Evolutionary conservation across 2,329 filamentous ascomycete species (phyloP).

Genomic region (Alternaria panax): DNA sequence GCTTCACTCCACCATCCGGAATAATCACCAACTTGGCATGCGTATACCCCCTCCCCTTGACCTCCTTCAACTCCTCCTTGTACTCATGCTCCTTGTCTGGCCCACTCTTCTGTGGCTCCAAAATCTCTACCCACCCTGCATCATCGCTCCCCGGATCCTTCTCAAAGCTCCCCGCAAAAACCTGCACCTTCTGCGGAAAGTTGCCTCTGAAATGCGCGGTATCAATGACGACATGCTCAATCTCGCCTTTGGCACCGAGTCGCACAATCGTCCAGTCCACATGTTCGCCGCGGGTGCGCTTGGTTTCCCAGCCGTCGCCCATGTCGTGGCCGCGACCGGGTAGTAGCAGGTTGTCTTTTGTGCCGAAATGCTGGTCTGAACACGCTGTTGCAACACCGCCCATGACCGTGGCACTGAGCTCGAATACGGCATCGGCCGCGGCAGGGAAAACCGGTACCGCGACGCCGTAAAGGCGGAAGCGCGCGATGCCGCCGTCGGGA

Average conservation of each 20-base stretch:
- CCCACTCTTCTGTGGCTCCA: slow-evolving; percentile 71
- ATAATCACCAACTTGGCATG: slow-evolving; percentile 93
- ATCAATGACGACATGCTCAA: slow-evolving; percentile 75
- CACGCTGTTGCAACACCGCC: slow-evolving; percentile 78
- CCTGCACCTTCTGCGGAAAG: slow-evolving; percentile 77
- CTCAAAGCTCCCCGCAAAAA: slow-evolving; percentile 67
- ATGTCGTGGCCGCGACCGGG: slow-evolving; percentile 82
- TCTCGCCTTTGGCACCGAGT: slow-evolving; percentile 70
- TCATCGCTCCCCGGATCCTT: slow-evolving; percentile 65
- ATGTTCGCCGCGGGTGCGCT: slow-evolving; percentile 75
- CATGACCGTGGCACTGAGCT: slow-evolving; percentile 79
- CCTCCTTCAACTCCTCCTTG: slow-evolving; percentile 52
- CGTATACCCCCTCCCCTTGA: slow-evolving; percentile 69
- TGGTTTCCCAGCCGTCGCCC: slow-evolving; percentile 89
- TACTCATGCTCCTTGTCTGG: slow-evolving; percentile 78
- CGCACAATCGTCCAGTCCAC: slow-evolving; percentile 82
- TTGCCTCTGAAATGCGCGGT: slow-evolving; percentile 86
- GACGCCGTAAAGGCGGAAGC: slow-evolving; percentile 78
- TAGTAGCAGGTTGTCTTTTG: slow-evolving; percentile 79
- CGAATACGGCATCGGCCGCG: slow-evolving; percentile 70
- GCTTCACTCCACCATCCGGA: slow-evolving; percentile 91
- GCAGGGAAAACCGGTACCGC: slow-evolving; percentile 79
- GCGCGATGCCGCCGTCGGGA: slow-evolving; percentile 82
- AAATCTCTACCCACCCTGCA: slow-evolving; percentile 70
- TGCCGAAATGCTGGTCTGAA: slow-evolving; percentile 85